Conservation (phyloP, 2,329 filamentous ascomycete genomes). For the Hymenoscyphus linearis region DNA sequence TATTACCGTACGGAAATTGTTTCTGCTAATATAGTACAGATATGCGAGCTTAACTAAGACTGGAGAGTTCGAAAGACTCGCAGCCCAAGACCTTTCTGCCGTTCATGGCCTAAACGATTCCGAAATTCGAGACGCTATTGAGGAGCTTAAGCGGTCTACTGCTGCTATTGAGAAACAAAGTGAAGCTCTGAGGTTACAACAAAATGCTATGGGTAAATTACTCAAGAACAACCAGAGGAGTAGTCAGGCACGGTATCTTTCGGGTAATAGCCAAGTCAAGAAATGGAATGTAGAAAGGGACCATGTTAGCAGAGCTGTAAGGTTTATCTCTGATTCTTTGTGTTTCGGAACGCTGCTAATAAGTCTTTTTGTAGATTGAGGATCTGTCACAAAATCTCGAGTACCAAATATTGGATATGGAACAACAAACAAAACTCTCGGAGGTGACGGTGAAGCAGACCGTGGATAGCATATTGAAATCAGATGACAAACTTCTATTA, state of each 20-base stretch:
- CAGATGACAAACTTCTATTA: constrained; percentile 60
- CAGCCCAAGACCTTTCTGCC: constrained; percentile 40
- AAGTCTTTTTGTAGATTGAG: constrained; percentile 38
- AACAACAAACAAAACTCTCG: constrained; percentile 45
- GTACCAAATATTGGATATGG: constrained; percentile 43
- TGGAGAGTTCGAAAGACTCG: constrained; percentile 43
- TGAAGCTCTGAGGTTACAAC: constrained; percentile 55
- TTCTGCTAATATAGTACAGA: constrained; percentile 32
- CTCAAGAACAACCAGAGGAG: constrained; percentile 39
- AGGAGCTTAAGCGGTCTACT: constrained; percentile 60
- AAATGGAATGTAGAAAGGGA: constrained; percentile 37
- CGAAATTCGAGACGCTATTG: constrained; percentile 56
- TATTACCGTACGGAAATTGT: not conserved
- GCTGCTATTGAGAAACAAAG: constrained; percentile 59
- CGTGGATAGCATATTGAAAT: constrained; percentile 46
- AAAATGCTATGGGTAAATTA: constrained; percentile 52
- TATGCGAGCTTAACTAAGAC: constrained; percentile 45
- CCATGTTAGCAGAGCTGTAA: constrained; percentile 40
- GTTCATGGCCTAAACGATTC: constrained; percentile 51
- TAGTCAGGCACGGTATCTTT: constrained; percentile 32
- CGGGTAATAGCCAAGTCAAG: constrained; percentile 34
- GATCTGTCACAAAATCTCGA: constrained; percentile 43
- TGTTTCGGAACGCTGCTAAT: not conserved
- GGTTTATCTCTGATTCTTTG: constrained; percentile 5
- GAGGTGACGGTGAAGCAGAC: constrained; percentile 43